Evolutionary conservation across 768 basidiomycete species (phyloP).

Genomic region (Gloeophyllum trabeum): DNA sequence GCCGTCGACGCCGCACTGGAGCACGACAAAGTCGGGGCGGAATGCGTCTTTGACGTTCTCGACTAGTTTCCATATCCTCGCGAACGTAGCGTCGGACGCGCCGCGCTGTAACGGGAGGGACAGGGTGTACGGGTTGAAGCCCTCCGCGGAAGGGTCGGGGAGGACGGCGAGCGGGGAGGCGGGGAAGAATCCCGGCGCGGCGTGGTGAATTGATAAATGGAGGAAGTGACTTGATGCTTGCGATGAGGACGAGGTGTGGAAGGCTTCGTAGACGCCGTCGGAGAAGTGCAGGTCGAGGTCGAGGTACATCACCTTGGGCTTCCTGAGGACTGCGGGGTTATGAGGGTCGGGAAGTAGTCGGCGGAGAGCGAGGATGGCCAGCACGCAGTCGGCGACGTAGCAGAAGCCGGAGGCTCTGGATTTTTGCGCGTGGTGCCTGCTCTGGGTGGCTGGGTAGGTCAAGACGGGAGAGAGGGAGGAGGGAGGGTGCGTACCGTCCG

Average conservation of each 20-base stretch:
- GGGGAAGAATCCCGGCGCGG: slow-evolving; percentile 80
- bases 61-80: slow-evolving; percentile 50
- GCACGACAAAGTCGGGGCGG: slow-evolving; percentile 63
- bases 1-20: slow-evolving; percentile 85
- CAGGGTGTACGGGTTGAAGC: slow-evolving; percentile 57
- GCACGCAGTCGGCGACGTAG: slow-evolving; percentile 84
- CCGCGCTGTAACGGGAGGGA: slow-evolving; percentile 72
- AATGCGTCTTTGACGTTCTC: slow-evolving; percentile 51
- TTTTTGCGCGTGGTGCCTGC: slow-evolving; percentile 77
- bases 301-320: slow-evolving; percentile 74
- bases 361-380: slow-evolving; percentile 68
- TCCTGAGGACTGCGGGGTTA: slow-evolving; percentile 11
- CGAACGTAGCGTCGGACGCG: slow-evolving; percentile 52
- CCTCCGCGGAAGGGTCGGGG: slow-evolving; percentile 21
- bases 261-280: slow-evolving; percentile 78
- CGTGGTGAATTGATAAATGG: slow-evolving; percentile 79
- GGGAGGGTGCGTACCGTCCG: slow-evolving; percentile 41
- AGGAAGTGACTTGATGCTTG: slow-evolving; percentile 19
- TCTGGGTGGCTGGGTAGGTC: not conserved
- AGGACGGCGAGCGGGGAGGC: slow-evolving; percentile 37
- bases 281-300: slow-evolving; percentile 91
- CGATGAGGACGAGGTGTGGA: slow-evolving; percentile 30
- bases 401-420: slow-evolving; percentile 81
- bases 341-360: slow-evolving; percentile 16
- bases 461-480: not conserved